Conservation (phyloP, 73 alveolate genomes). For the Breviolum minutum region DNA sequence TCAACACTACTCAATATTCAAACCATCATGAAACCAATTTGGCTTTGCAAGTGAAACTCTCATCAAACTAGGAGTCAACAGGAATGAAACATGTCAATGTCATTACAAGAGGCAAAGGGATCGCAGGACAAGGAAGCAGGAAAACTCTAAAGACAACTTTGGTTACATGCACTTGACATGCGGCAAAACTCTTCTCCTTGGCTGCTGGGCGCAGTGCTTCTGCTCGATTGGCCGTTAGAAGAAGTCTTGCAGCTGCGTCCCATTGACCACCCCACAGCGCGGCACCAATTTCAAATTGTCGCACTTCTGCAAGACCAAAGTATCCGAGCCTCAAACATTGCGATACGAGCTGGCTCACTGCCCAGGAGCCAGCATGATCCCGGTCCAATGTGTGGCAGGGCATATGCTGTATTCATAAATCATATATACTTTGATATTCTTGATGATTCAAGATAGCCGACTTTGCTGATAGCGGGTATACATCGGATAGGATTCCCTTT, state of each 20-base stretch:
- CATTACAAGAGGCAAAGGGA: too few species aligned
- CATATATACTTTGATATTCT: too few species aligned
- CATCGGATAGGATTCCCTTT: too few species aligned
- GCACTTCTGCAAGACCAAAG: conserved; percentile 67
- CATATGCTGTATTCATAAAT: not conserved
- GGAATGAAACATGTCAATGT: not conserved
- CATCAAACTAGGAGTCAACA: not conserved
- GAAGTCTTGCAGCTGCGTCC: conserved; percentile 1
- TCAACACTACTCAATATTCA: not conserved
- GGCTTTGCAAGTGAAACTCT: not conserved
- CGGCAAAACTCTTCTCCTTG: not conserved
- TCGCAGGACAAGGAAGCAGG: not conserved
- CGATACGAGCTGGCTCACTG: not conserved
- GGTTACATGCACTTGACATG: too few species aligned
- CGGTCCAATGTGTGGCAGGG: not conserved
- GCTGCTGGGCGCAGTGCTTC: conserved; percentile 20
- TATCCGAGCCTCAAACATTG: not conserved
- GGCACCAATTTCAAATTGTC: conserved; percentile 43
- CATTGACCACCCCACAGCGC: conserved; percentile 66
- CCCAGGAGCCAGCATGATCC: not conserved
- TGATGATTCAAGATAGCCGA: too few species aligned
- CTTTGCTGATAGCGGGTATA: too few species aligned
- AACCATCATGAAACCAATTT: not conserved
- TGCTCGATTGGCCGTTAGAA: conserved; percentile 47
- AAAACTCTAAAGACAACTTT: not conserved